phyloP scores from a whole-genome alignment of 371 early-diverging fungal genomes.

The Saksenaea vasiformis region DNA sequence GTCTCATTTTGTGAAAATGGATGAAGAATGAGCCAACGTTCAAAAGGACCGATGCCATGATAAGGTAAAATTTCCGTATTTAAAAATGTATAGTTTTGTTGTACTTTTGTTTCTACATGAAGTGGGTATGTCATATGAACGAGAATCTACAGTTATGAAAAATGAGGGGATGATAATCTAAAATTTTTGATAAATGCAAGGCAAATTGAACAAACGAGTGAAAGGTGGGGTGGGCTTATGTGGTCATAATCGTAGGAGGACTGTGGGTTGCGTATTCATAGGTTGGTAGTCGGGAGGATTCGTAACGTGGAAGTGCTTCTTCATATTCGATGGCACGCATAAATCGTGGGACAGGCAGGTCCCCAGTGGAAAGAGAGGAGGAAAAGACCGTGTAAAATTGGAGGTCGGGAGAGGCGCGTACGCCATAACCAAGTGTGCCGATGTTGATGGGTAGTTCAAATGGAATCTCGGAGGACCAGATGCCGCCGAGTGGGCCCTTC shows the following conservation, averaged over 20 bases:
- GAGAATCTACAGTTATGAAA: too few species aligned
- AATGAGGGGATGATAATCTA: too few species aligned
- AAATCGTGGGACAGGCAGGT: slow-evolving; percentile 23
- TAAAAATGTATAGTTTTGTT: too few species aligned
- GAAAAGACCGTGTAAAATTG: slow-evolving; percentile 14
- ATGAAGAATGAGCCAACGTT: too few species aligned
- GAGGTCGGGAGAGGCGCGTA: slow-evolving; percentile 30
- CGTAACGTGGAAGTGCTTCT: slow-evolving; percentile 36
- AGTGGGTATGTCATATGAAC: too few species aligned
- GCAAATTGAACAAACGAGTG: neutral
- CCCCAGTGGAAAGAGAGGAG: neutral
- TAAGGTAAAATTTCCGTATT: too few species aligned
- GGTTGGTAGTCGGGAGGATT: slow-evolving; percentile 14
- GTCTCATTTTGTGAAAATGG: too few species aligned
- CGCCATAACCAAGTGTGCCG: slow-evolving; percentile 42
- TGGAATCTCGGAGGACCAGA: slow-evolving; percentile 15
- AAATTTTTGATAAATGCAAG: too few species aligned
- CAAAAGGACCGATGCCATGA: too few species aligned
- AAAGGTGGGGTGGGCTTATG: neutral
- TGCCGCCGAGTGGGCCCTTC: slow-evolving; percentile 6
- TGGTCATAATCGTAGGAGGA: neutral
- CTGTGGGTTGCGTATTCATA: neutral
- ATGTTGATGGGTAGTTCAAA: slow-evolving; percentile 32
- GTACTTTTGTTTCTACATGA: too few species aligned
- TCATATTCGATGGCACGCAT: slow-evolving; percentile 34